These are phyloP conservation scores for Stagonosporopsis tanaceti DNA, from an alignment of 2,329 filamentous ascomycete species.

Conservation along the genomic window DNA sequence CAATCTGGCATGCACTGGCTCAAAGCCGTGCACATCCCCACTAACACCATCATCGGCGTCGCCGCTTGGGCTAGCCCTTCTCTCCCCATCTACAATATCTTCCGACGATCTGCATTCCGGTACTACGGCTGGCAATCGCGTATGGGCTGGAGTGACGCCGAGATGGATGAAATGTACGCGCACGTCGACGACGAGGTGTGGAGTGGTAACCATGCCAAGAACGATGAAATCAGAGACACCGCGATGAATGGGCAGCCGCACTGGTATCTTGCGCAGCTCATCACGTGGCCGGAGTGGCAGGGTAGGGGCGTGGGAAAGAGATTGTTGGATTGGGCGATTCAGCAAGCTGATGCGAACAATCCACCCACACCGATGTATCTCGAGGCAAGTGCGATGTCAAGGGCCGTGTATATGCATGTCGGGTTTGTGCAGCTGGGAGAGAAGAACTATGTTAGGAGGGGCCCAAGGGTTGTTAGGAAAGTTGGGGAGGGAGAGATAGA, in stretches of 20 bases:
- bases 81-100: conserved; percentile 30
- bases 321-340: conserved; percentile 42
- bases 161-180: conserved; percentile 38
- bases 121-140: conserved; percentile 34
- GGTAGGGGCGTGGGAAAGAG: conserved; percentile 38
- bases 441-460: not conserved
- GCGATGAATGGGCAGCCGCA: conserved; percentile 34
- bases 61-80: conserved; percentile 40
- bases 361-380: conserved; percentile 41
- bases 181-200: conserved; percentile 29
- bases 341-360: conserved; percentile 37
- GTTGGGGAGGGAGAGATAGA: conserved; percentile 1
- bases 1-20: conserved; percentile 32
- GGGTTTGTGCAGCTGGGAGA: conserved; percentile 37
- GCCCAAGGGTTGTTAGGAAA: conserved; percentile 13
- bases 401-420: conserved; percentile 39
- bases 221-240: conserved; percentile 30
- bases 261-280: conserved; percentile 44
- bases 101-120: conserved; percentile 26
- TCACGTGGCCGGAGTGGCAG: conserved; percentile 42
- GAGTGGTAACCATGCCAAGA: conserved; percentile 24
- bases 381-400: conserved; percentile 35
- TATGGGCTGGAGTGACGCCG: conserved; percentile 33
- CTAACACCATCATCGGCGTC: conserved; percentile 32
- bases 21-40: conserved; percentile 37